Percentiles rank a stretch among this genome's conserved stretches.
Conservation (phyloP, 371 early-diverging fungal genomes). For the Amoeboaphelidium protococcarum region DNA sequence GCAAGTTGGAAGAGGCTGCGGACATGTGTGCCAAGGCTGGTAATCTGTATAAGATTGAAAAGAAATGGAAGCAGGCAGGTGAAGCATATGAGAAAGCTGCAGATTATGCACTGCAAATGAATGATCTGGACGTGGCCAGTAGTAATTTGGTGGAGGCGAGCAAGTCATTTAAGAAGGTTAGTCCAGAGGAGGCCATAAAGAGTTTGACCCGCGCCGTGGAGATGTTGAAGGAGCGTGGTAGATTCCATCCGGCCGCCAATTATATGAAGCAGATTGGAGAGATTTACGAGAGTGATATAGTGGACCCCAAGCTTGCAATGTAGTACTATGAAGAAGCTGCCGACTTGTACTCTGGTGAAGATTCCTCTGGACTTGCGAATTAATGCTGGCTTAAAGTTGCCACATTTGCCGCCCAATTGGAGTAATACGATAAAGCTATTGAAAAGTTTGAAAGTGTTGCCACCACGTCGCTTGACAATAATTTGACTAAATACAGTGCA, state of each 20-base stretch:
- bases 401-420: slow-evolving; percentile 63
- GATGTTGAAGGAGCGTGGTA: slow-evolving; percentile 48
- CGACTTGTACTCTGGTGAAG: slow-evolving; percentile 67
- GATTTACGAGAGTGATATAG: slow-evolving; percentile 64
- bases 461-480: slow-evolving; percentile 46
- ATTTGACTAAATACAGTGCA: slow-evolving; percentile 70
- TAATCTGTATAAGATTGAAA: slow-evolving; percentile 63
- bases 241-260: slow-evolving; percentile 66
- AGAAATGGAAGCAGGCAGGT: slow-evolving; percentile 74
- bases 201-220: slow-evolving; percentile 39
- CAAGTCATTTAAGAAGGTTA: slow-evolving; percentile 52
- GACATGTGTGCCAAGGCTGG: slow-evolving; percentile 68
- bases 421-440: slow-evolving; percentile 56
- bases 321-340: slow-evolving; percentile 62
- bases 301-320: slow-evolving; percentile 52
- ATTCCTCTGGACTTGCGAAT: slow-evolving; percentile 61
- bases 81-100: slow-evolving; percentile 63
- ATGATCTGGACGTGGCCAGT: slow-evolving; percentile 58
- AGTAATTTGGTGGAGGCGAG: slow-evolving; percentile 53
- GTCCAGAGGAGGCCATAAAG: slow-evolving; percentile 50
- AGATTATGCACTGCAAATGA: slow-evolving; percentile 26
- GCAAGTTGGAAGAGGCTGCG: slow-evolving; percentile 59
- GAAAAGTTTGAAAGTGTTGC: slow-evolving; percentile 65
- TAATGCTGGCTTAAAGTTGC: slow-evolving; percentile 71
- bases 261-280: slow-evolving; percentile 80